Base-by-base conservation (phyloP, 208 protist genomes). In the Porcisia hertigi region DNA sequence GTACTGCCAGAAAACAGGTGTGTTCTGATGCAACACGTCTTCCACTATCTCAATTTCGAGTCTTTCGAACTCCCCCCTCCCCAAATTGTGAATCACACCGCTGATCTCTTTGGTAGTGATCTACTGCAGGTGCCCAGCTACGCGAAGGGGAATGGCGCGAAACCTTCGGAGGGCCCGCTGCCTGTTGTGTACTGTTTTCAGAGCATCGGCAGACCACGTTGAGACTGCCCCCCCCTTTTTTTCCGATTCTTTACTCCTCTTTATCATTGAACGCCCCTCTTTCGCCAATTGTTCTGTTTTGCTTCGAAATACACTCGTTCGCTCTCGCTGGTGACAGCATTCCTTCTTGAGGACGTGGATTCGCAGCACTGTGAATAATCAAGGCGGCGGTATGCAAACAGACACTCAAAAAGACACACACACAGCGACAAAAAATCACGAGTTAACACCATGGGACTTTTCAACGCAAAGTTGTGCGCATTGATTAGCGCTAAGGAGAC, bases 401-500 rank as follows among this genome's bases (percentile, higher is more conserved):
- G 34, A 49, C 12, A 66, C 62, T 45, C 63, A 30, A 30, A 30
- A 30, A n/a, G 6, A 52, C 11, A 52, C 63, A 69, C 16, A 23
- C 39, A 41, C 36, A 45, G 18, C 39, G 1, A 66, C 39, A 66
- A 1, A 66, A 65, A 16, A 66, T 25, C 6, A n/a, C 14, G 52
- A 66, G 49, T 6, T 52, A 9, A 34, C 53, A 71, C 14, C 39
- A 87, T 84, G 83, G 83, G 79, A 30, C 34, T 80, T 71, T 72
- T 88, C 52, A 81, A 83, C 67, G 66, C 84, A 54, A 81, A 88
- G 66, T 71, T 70, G 20, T 91, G 87, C 77, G 79, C 80, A n/a
- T 41, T 91, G 25, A 73, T 85, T 54, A 72, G 75, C 20, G 64
- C 67, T 25, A 87, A 88, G 64, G 86, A 91, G 79, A 58, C 63